phyloP scores from a whole-genome alignment of 169 alveolate genomes.

The Plasmodium billcollinsi region DNA sequence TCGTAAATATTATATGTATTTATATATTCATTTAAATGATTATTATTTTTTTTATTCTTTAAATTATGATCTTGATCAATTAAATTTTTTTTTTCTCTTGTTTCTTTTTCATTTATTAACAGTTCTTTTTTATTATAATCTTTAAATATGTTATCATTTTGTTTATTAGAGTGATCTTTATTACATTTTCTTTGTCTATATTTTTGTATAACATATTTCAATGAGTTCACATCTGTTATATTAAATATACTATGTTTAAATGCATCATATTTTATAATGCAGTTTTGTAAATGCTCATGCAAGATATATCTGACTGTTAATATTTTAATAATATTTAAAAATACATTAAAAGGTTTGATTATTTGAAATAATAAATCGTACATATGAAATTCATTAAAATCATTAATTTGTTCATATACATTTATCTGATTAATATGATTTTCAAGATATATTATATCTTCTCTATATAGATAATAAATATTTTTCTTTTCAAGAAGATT shows the following conservation, averaged over 20 bases:
- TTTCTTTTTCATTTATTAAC: background rate
- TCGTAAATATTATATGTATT: background rate
- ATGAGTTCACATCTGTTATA: background rate
- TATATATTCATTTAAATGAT: background rate
- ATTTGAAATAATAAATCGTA: constrained; percentile 17
- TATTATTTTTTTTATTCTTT: background rate
- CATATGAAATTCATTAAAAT: constrained; percentile 10
- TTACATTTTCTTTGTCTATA: background rate
- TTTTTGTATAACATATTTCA: background rate
- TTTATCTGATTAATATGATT: constrained; percentile 20
- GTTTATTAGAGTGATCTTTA: background rate
- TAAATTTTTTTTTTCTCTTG: background rate
- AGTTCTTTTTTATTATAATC: background rate
- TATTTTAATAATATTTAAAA: constrained; percentile 40
- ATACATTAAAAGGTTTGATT: constrained; percentile 30
- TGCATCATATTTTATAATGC: constrained; percentile 18
- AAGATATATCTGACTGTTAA: constrained; percentile 30
- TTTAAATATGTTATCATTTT: no score
- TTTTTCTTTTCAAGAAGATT: background rate
- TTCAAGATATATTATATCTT: constrained; percentile 39
- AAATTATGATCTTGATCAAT: background rate
- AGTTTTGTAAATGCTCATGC: constrained; percentile 34
- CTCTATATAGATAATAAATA: constrained; percentile 18
- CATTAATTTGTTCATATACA: background rate
- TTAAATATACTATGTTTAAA: constrained; percentile 1